Percentiles rank a stretch among this genome's conserved stretches.
Evolutionary conservation across 2,329 filamentous ascomycete genomes (phyloP).

Genomic region (Aspergillus chevalieri): DNA sequence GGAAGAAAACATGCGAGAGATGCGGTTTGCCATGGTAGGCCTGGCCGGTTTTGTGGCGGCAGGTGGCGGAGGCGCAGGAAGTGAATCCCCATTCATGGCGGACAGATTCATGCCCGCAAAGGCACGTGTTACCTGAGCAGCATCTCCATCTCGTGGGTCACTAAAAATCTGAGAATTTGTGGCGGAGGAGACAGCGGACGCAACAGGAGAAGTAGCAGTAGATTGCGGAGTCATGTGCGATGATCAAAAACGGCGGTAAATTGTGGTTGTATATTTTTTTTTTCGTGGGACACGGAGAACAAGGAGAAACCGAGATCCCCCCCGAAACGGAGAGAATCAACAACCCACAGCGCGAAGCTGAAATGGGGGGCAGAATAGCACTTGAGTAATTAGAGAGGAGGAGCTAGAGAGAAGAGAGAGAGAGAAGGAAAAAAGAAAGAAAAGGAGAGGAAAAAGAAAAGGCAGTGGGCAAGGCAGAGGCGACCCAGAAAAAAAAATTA

Average conservation of each 20-base stretch:
- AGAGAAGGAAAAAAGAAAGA: not conserved
- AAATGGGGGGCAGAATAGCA: constrained; percentile 11
- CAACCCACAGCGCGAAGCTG: constrained; percentile 23
- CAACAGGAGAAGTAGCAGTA: constrained; percentile 35
- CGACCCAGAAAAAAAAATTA: not conserved
- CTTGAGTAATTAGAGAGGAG: constrained; percentile 3
- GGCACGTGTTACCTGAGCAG: constrained; percentile 36
- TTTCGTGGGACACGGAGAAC: constrained; percentile 11
- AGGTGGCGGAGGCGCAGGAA: constrained; percentile 16
- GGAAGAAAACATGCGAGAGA: constrained; percentile 43
- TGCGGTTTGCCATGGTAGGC: constrained; percentile 39
- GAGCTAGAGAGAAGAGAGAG: constrained; percentile 2
- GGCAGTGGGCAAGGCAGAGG: not conserved
- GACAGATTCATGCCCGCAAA: constrained; percentile 39
- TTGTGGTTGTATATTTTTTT: too few species aligned
- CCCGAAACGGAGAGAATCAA: constrained; percentile 11
- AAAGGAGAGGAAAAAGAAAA: constrained; percentile 6
- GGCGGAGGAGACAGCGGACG: constrained; percentile 39
- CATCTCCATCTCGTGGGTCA: constrained; percentile 32
- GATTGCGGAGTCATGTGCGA: constrained; percentile 39
- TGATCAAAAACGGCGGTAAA: constrained; percentile 13
- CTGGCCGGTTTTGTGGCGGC: constrained; percentile 26
- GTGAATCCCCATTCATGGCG: constrained; percentile 29
- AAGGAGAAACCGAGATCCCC: constrained; percentile 17
- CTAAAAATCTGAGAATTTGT: constrained; percentile 34